Evolutionary conservation across 768 basidiomycete species (phyloP), one percentile per base, ranked within the genome.

Genomic region (Psilocybe sp.): DNA sequence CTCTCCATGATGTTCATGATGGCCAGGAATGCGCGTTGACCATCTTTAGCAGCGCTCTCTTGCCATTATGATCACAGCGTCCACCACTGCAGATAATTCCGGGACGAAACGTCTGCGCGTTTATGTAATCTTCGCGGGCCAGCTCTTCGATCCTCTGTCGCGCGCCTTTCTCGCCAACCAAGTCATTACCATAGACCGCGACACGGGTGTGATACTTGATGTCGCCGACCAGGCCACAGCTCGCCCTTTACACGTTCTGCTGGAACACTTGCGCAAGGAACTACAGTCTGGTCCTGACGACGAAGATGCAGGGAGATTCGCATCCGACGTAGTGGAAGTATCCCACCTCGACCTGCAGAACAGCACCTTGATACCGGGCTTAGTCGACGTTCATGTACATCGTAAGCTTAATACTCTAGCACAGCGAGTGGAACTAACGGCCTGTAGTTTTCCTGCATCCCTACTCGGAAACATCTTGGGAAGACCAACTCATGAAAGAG

Each of bases 401-500:
- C 19, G 50, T 50, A 15, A 50, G 48, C 9, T 16, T 18, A 13
- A 5, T 38, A 2, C 3, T 35, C 39, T 35, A 77, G 11, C 82
- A 12, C 47, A 77, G 82, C 12, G 81, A 83, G 52, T 65, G 69
- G 0, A 81, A 82, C 58, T 81, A 83, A 20, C 81, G 80, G 57
- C 59, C 80, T 11, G 7, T 47, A 82, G 81, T 85, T 28, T 84
- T 85, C 57, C 65, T 85, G 5, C 82, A 84, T 57, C 70, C 80
- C 1, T 86, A 84, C 59, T 58, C 70, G 4, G 83, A 85, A 62
- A 75, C 75, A 3, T 69, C 78, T 6, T 87, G 84, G 84, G 68
- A 71, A 13, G 81, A 84, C 57, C 84, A 85, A 55, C 59, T 84
- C 13, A 80, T 77, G 4, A 77, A 76, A 59, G 84, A 85, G 58